Conservation (phyloP, 257 asterid species). For the Jaltomata sinuosa region DNA sequence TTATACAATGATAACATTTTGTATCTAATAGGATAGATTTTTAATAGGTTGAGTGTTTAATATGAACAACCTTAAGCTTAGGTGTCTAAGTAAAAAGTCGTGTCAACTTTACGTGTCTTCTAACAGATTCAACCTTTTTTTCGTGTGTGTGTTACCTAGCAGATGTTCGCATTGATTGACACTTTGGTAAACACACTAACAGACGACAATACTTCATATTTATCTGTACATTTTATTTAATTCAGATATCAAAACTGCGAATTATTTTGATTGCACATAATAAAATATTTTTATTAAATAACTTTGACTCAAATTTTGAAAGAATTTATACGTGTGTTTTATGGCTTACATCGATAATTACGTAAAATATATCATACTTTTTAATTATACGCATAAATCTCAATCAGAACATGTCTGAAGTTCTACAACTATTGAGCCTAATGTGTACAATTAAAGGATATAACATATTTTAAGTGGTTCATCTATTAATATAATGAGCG, state of each 20-base stretch:
- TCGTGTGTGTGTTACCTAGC: too few species aligned
- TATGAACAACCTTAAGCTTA: too few species aligned
- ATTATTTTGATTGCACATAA: not conserved
- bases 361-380: not conserved
- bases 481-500: not conserved
- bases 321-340: not conserved
- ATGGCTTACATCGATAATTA: not conserved
- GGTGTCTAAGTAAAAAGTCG: too few species aligned
- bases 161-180: not conserved
- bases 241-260: not conserved
- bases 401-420: not conserved
- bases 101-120: too few species aligned
- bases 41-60: too few species aligned
- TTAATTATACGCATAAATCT: not conserved
- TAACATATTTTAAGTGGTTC: not conserved
- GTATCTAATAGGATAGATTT: too few species aligned
- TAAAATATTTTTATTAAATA: not conserved
- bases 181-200: not conserved
- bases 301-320: not conserved
- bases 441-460: not conserved
- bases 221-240: not conserved
- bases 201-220: not conserved
- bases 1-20: too few species aligned
- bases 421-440: not conserved
- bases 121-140: too few species aligned